phyloP scores from a whole-genome alignment of 371 early-diverging fungal species.

The Mortierella sp. region DNA sequence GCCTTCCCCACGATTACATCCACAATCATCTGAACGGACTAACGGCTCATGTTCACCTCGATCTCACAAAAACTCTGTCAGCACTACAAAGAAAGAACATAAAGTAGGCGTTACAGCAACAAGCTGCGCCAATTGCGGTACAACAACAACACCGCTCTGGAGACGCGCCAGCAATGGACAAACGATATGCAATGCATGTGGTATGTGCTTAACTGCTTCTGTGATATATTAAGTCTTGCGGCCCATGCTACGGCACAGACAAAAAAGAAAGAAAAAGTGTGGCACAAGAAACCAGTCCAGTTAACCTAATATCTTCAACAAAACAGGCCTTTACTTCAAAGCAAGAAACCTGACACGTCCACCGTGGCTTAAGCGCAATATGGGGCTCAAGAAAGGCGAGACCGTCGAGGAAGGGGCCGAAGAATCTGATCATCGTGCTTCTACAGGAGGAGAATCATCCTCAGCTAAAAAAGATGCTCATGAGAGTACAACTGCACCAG shows the following conservation, averaged over 20 bases:
- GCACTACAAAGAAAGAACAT: slow-evolving; percentile 20
- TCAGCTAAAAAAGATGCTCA: not conserved
- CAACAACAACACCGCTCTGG: slow-evolving; percentile 94
- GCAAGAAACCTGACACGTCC: slow-evolving; percentile 87
- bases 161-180: slow-evolving; percentile 86
- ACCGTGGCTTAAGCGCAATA: slow-evolving; percentile 78
- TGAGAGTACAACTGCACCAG: not conserved
- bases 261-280: no score
- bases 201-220: slow-evolving; percentile 51
- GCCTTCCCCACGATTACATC: slow-evolving; percentile 26
- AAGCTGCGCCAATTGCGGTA: slow-evolving; percentile 91
- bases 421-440: slow-evolving; percentile 19
- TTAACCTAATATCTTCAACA: not conserved
- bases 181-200: slow-evolving; percentile 94
- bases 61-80: slow-evolving; percentile 34
- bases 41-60: slow-evolving; percentile 23
- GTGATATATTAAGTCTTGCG: not conserved
- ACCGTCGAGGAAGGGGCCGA: slow-evolving; percentile 36
- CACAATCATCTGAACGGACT: slow-evolving; percentile 6
- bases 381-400: slow-evolving; percentile 37
- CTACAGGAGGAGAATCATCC: slow-evolving; percentile 11
- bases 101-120: slow-evolving; percentile 59
- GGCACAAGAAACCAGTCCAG: not conserved
- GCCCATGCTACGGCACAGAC: not conserved
- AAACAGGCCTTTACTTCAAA: slow-evolving; percentile 80